These are phyloP conservation scores for Talinum fruticosum DNA, from an alignment of 148 eudicot species.

Conservation along the genomic window DNA sequence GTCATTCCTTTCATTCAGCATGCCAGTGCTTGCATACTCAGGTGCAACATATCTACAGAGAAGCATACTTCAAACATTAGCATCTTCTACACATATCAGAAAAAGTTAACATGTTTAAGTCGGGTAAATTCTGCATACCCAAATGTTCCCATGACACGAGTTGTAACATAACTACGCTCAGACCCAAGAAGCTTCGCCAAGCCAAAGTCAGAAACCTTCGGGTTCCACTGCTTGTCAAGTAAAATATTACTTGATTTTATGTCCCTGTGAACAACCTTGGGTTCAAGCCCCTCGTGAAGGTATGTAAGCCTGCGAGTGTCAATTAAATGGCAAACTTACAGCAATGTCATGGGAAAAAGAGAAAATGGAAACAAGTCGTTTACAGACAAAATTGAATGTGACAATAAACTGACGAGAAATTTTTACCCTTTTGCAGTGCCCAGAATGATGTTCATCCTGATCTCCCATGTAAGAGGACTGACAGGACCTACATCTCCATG, in stretches of 20 bases:
- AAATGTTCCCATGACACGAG: conserved; percentile 83
- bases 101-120: not conserved
- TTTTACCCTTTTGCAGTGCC: conserved; percentile 71
- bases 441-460: conserved; percentile 60
- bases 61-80: conserved; percentile 4
- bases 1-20: conserved; percentile 75
- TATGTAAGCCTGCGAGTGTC: conserved; percentile 48
- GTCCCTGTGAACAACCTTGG: conserved; percentile 78
- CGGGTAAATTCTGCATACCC: conserved; percentile 37
- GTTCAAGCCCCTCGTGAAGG: conserved; percentile 75
- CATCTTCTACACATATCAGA: conserved; percentile 1
- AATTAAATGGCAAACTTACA: not conserved
- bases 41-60: conserved; percentile 69
- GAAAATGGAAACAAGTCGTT: not conserved
- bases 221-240: conserved; percentile 64
- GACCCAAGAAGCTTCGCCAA: conserved; percentile 70
- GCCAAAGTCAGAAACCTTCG: conserved; percentile 78
- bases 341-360: conserved; percentile 8
- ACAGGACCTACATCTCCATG: conserved; percentile 70
- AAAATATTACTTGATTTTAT: conserved; percentile 73
- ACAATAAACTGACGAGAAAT: not conserved
- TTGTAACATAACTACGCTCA: conserved; percentile 51
- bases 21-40: conserved; percentile 77
- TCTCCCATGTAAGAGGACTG: conserved; percentile 82
- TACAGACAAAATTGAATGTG: not conserved